Percentiles rank a stretch among this genome's conserved stretches.
phyloP scores from a whole-genome alignment of 129 eudicot species.

The Kitagawia praeruptora region DNA sequence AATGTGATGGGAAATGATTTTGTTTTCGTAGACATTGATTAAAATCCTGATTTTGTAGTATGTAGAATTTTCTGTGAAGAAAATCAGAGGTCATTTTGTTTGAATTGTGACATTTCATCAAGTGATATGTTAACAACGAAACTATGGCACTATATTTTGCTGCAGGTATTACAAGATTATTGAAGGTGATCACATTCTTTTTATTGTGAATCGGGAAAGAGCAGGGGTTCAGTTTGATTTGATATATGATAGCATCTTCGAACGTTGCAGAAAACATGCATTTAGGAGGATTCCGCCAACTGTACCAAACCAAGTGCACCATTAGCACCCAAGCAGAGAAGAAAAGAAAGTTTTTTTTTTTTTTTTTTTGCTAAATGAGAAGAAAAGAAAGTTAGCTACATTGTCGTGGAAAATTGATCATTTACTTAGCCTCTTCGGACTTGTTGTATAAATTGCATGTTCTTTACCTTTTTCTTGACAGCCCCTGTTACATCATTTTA shows the following conservation, averaged over 20 bases:
- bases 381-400: neutral
- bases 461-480: neutral
- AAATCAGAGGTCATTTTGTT: neutral
- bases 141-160: neutral
- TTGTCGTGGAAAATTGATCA: neutral
- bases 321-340: neutral
- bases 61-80: too few species aligned
- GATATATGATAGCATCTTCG: conserved; percentile 88
- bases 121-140: neutral
- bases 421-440: neutral
- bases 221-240: conserved; percentile 94
- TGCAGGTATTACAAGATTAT: conserved; percentile 93
- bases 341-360: too few species aligned
- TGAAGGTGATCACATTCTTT: conserved; percentile 89
- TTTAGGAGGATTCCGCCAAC: conserved; percentile 69
- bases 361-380: too few species aligned
- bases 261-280: conserved; percentile 87
- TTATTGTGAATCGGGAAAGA: conserved; percentile 86
- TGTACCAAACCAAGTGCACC: conserved; percentile 55
- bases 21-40: too few species aligned
- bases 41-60: neutral
- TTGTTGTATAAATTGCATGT: neutral
- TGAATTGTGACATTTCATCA: neutral
- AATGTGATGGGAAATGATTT: neutral
- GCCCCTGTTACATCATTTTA: neutral